A percentile compares a stretch with the other conserved stretches of the same genome.
phyloP scores from a whole-genome alignment of 1,284 basidiomycete species.

The Malassezia equina region DNA sequence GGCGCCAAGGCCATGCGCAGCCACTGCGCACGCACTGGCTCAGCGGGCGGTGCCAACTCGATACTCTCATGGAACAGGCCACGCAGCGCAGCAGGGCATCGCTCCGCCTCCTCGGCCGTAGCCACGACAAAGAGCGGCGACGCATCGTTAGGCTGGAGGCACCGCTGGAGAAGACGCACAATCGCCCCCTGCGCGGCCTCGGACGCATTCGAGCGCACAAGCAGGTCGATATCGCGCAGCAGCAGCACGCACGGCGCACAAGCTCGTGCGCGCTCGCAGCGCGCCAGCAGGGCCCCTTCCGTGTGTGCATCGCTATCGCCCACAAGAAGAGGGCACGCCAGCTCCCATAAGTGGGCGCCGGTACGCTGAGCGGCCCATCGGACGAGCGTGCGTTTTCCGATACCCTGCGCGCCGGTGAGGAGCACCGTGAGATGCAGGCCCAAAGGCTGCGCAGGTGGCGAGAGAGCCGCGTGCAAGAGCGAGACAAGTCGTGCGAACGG shows the following conservation, averaged over 20 bases:
- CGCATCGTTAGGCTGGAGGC: conserved; percentile 52
- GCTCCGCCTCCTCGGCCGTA: conserved; percentile 62
- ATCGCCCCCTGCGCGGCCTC: conserved; percentile 64
- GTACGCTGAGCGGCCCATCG: conserved; percentile 57
- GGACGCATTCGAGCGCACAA: conserved; percentile 60
- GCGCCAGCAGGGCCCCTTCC: conserved; percentile 63
- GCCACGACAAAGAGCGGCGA: conserved; percentile 52
- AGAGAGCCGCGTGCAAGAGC: conserved; percentile 37
- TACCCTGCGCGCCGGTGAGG: conserved; percentile 63
- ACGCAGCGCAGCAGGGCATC: conserved; percentile 60
- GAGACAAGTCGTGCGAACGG: conserved; percentile 21
- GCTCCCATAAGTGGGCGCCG: conserved; percentile 72
- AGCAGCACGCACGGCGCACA: conserved; percentile 80
- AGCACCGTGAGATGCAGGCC: conserved; percentile 52
- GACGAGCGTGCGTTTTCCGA: conserved; percentile 61
- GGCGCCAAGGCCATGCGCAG: conserved; percentile 50
- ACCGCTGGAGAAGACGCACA: conserved; percentile 59
- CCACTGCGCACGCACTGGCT: conserved; percentile 12
- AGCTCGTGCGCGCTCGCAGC: conserved; percentile 66
- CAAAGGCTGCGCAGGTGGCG: conserved; percentile 24
- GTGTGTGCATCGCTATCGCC: conserved; percentile 72
- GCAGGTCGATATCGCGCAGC: conserved; percentile 71
- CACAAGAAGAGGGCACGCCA: conserved; percentile 75
- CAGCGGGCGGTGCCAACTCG: conserved; percentile 32
- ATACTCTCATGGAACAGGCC: conserved; percentile 72